Percentiles rank a stretch among this genome's conserved stretches.
Conservation (phyloP, 257 asterid genomes). For the Jasminum sambac region DNA sequence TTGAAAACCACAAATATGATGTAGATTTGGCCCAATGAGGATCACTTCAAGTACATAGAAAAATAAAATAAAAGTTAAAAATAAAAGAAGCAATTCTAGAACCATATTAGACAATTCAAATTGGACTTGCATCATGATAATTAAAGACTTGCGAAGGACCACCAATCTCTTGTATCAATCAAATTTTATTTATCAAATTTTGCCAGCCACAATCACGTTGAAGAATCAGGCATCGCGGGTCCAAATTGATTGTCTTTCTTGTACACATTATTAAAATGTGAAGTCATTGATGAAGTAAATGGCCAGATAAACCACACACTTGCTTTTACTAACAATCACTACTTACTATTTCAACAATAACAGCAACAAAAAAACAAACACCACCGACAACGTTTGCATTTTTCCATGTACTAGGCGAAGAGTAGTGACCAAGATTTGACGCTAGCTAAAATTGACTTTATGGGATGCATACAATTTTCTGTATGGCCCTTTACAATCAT, state of each 20-base stretch:
- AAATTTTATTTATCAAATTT: not conserved
- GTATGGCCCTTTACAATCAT: not conserved
- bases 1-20: too few relatives aligned
- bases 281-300: conserved; percentile 1
- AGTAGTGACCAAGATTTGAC: not conserved
- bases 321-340: too few relatives aligned
- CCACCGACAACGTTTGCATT: too few relatives aligned
- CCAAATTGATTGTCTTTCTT: not conserved
- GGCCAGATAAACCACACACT: not conserved
- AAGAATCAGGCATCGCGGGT: not conserved
- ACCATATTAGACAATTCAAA: too few relatives aligned
- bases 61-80: too few relatives aligned
- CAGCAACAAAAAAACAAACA: not conserved
- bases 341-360: too few relatives aligned
- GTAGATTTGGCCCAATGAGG: too few relatives aligned
- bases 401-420: not conserved
- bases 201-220: not conserved
- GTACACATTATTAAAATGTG: not conserved
- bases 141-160: not conserved
- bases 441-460: not conserved
- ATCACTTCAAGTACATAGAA: too few relatives aligned
- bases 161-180: not conserved
- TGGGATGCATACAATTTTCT: not conserved
- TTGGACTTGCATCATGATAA: too few relatives aligned
- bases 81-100: too few relatives aligned